Conservation (phyloP, 495 filamentous ascomycete species). For the Penicillium tannophilum region DNA sequence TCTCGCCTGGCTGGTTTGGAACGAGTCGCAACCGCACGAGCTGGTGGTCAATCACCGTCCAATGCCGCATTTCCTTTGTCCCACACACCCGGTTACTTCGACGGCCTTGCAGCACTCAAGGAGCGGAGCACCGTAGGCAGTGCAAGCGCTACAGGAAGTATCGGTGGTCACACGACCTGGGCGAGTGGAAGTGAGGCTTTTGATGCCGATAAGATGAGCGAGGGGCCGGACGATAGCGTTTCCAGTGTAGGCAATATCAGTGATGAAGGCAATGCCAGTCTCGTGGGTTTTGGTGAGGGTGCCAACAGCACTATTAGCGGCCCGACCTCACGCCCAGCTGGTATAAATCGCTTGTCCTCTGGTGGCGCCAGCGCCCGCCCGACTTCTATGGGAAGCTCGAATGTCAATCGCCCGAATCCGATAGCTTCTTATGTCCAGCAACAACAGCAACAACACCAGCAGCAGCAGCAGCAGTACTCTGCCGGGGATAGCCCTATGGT, state of each 20-base stretch:
- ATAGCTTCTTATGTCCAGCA: constrained; percentile 30
- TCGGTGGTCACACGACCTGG: constrained; percentile 76
- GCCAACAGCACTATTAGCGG: constrained; percentile 77
- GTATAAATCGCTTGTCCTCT: constrained; percentile 36
- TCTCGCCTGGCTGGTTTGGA: constrained; percentile 86
- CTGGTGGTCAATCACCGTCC: constrained; percentile 38
- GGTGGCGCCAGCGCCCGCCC: constrained; percentile 29
- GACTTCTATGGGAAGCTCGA: constrained; percentile 40
- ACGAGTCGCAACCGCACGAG: constrained; percentile 69
- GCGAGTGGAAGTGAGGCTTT: constrained; percentile 64
- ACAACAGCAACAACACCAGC: constrained; percentile 25
- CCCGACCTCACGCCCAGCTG: constrained; percentile 56
- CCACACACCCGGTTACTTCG: constrained; percentile 66
- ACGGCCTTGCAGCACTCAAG: constrained; percentile 58
- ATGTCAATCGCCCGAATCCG: constrained; percentile 29
- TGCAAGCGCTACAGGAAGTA: constrained; percentile 74
- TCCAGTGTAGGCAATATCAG: constrained; percentile 72
- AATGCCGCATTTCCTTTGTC: constrained; percentile 26
- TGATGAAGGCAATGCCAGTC: constrained; percentile 71
- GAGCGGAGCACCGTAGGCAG: constrained; percentile 84
- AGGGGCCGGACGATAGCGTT: constrained; percentile 62
- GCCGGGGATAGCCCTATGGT: constrained; percentile 34
- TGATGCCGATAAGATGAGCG: constrained; percentile 71
- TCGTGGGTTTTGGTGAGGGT: constrained; percentile 88
- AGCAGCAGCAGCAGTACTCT: constrained; percentile 27